Conservation (phyloP, 345 rosid species). For the Euphorbia tirucalli region DNA sequence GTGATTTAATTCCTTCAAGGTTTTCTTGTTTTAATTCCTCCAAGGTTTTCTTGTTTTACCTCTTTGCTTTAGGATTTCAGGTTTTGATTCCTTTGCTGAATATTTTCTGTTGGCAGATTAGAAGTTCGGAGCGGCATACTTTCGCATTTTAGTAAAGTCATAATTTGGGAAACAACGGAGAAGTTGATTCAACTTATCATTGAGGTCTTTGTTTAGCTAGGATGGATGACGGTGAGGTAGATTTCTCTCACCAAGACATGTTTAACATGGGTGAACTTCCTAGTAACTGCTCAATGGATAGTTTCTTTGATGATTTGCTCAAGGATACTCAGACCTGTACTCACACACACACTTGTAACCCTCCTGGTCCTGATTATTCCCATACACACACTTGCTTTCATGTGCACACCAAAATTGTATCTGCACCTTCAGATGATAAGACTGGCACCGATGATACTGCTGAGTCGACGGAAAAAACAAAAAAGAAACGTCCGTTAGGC, state of each 20-base stretch:
- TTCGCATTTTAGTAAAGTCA: slow-evolving; percentile 9
- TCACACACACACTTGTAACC: slow-evolving; percentile 91
- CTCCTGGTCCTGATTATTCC: slow-evolving; percentile 82
- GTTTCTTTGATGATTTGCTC: slow-evolving; percentile 54
- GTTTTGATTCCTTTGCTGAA: not conserved
- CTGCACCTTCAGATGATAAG: slow-evolving; percentile 62
- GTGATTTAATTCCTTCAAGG: slow-evolving; percentile 13
- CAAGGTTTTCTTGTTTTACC: not conserved
- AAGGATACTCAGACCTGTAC: slow-evolving; percentile 83
- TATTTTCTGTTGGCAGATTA: not conserved
- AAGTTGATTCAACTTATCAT: slow-evolving; percentile 17
- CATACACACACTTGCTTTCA: slow-evolving; percentile 93
- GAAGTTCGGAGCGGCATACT: not conserved
- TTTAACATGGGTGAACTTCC: slow-evolving; percentile 66
- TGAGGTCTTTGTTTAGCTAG: slow-evolving; percentile 11
- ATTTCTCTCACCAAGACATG: slow-evolving; percentile 75
- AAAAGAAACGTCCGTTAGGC: slow-evolving; percentile 73
- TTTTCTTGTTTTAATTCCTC: not conserved
- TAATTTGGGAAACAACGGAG: not conserved
- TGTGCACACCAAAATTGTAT: slow-evolving; percentile 81
- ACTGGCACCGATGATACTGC: slow-evolving; percentile 68
- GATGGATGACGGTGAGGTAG: slow-evolving; percentile 97
- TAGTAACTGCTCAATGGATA: slow-evolving; percentile 68
- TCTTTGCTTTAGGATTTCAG: slow-evolving; percentile 3
- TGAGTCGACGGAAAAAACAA: slow-evolving; percentile 57